These are phyloP conservation scores for Penicillium ucsense DNA, from an alignment of 495 filamentous ascomycete species.

Conservation along the genomic window DNA sequence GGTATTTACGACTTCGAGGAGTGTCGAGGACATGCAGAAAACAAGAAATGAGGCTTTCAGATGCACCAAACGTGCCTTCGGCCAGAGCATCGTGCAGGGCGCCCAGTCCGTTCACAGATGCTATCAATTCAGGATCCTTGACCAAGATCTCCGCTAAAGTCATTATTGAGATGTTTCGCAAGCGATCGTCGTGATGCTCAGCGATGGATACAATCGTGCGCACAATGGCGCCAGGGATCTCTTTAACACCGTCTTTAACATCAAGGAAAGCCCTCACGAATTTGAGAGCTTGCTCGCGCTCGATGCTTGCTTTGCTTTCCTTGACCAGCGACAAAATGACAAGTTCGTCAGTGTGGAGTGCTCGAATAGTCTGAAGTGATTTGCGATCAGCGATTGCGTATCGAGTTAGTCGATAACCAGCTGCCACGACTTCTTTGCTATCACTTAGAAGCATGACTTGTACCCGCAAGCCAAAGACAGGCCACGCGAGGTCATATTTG, in stretches of 20 bases:
- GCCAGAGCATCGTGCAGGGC: conserved; percentile 76
- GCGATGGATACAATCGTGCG: conserved; percentile 83
- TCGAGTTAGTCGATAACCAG: conserved; percentile 84
- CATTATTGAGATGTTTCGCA: conserved; percentile 81
- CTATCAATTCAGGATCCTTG: conserved; percentile 67
- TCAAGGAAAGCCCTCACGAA: conserved; percentile 94
- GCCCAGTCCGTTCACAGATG: conserved; percentile 70
- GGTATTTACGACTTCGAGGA: conserved; percentile 66
- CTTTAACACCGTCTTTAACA: conserved; percentile 82
- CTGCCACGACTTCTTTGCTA: conserved; percentile 89
- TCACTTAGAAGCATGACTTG: conserved; percentile 93
- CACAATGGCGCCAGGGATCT: conserved; percentile 78
- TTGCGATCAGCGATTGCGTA: conserved; percentile 88
- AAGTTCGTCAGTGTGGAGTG: conserved; percentile 81
- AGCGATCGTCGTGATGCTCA: conserved; percentile 77
- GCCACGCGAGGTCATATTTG: conserved; percentile 94
- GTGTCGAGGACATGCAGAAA: conserved; percentile 85
- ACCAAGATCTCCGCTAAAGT: conserved; percentile 87
- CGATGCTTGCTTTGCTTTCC: conserved; percentile 89
- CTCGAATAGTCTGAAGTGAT: conserved; percentile 79
- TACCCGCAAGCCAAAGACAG: conserved; percentile 82
- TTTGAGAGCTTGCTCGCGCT: conserved; percentile 93
- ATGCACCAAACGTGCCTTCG: conserved; percentile 84
- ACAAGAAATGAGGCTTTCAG: conserved; percentile 71
- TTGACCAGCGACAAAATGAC: conserved; percentile 88